A percentile compares a stretch with the other conserved stretches of the same genome.
These are phyloP conservation scores for Phascolomyces articulosus DNA, from an alignment of 371 early-diverging fungal species.

Conservation along the genomic window DNA sequence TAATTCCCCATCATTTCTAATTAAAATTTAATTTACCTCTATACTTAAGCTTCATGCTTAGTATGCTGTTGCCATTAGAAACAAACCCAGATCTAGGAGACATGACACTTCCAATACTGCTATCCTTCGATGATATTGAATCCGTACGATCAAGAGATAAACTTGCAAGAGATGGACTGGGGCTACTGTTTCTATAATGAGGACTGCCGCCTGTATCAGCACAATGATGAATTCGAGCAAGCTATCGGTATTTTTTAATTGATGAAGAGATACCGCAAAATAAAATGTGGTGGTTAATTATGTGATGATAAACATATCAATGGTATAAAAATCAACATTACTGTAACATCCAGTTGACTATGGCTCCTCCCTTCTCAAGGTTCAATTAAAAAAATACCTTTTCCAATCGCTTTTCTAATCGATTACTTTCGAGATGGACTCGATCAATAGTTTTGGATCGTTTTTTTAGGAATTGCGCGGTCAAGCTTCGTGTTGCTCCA, in stretches of 20 bases:
- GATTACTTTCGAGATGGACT: slow-evolving; percentile 80
- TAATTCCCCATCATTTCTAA: too few relatives aligned
- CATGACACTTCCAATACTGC: slow-evolving; percentile 39
- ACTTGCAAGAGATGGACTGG: slow-evolving; percentile 25
- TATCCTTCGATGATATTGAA: slow-evolving; percentile 44
- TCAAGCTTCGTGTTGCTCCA: slow-evolving; percentile 57
- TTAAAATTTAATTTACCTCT: slow-evolving; percentile 42
- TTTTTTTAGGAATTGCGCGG: slow-evolving; percentile 58
- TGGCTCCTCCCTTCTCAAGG: too few relatives aligned
- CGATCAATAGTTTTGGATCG: slow-evolving; percentile 66
- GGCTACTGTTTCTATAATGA: slow-evolving; percentile 7
- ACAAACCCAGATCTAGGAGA: slow-evolving; percentile 38
- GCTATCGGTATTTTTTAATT: too few relatives aligned
- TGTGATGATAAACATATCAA: too few relatives aligned
- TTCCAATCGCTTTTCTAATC: slow-evolving; percentile 85
- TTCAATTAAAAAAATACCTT: slow-evolving; percentile 43
- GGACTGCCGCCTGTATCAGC: slow-evolving; percentile 23
- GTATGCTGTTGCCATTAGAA: slow-evolving; percentile 43
- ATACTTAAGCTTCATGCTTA: slow-evolving; percentile 51
- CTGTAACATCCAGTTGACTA: neutral
- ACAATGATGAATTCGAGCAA: slow-evolving; percentile 44
- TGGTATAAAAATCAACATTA: too few relatives aligned
- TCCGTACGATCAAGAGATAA: slow-evolving; percentile 31
- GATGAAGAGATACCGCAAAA: too few relatives aligned
- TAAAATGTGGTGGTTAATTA: too few relatives aligned